Percentiles rank a stretch among this genome's conserved stretches.
Conservation (phyloP, 768 basidiomycete genomes). For the Mycena chlorophos region DNA sequence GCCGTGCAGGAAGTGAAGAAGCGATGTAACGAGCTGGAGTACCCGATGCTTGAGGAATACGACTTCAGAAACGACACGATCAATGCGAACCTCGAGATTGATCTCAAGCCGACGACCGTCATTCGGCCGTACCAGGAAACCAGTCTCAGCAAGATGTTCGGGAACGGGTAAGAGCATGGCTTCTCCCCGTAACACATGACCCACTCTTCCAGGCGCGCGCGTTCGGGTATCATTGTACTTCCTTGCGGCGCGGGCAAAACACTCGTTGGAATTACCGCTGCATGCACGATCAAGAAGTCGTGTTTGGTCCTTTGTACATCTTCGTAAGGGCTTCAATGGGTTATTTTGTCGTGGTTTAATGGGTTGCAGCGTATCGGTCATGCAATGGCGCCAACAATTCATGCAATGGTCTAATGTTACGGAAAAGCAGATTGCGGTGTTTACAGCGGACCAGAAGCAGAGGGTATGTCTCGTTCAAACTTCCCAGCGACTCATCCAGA, state of each 20-base stretch:
- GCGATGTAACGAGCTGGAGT: constrained; percentile 94
- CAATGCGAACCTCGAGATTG: constrained; percentile 96
- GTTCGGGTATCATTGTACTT: constrained; percentile 96
- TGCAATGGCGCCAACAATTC: constrained; percentile 99
- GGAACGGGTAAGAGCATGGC: constrained; percentile 75
- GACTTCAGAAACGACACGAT: constrained; percentile 97
- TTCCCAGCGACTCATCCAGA: constrained; percentile 4
- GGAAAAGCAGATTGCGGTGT: constrained; percentile 93
- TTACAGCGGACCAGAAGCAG: constrained; percentile 97
- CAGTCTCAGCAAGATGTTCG: constrained; percentile 98
- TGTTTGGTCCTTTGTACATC: constrained; percentile 97
- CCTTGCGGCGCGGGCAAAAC: constrained; percentile 99
- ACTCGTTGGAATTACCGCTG: constrained; percentile 98
- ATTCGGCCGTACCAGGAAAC: constrained; percentile 99
- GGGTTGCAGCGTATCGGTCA: constrained; percentile 74
- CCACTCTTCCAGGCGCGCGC: constrained; percentile 70
- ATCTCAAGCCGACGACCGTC: constrained; percentile 95
- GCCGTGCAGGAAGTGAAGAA: constrained; percentile 83
- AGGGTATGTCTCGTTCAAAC: constrained; percentile 53
- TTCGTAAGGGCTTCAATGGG: constrained; percentile 60
- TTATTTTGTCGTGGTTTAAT: constrained; percentile 9
- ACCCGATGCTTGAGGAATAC: constrained; percentile 98
- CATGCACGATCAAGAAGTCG: constrained; percentile 99
- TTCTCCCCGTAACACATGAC: constrained; percentile 11
- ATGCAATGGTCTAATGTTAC: constrained; percentile 99